Conservation (phyloP, 495 filamentous ascomycete species). For the Penicillium macrosclerotiorum region DNA sequence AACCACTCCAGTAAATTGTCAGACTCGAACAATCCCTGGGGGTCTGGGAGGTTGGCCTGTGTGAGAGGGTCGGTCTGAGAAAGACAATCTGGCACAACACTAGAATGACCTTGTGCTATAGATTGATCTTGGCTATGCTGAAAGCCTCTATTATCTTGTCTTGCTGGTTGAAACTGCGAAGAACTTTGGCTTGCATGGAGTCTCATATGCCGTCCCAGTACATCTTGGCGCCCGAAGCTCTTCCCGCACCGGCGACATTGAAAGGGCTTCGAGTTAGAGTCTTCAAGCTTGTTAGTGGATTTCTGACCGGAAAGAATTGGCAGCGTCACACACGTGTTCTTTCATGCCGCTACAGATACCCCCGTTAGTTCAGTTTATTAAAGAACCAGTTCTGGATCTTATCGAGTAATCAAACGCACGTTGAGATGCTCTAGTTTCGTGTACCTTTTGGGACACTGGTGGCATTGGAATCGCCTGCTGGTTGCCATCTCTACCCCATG, state of each 20-base stretch:
- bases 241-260: constrained; percentile 14
- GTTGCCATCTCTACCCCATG: neutral
- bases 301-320: neutral
- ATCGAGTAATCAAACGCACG: constrained; percentile 1
- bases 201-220: constrained; percentile 12
- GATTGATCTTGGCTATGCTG: neutral
- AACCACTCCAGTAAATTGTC: constrained; percentile 15
- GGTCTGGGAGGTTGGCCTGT: neutral
- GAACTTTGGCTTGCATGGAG: constrained; percentile 1
- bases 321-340: constrained; percentile 9
- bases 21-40: constrained; percentile 1
- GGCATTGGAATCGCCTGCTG: constrained; percentile 1
- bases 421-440: constrained; percentile 21
- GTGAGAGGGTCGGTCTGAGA: neutral
- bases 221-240: constrained; percentile 19
- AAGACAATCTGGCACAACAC: neutral
- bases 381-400: neutral
- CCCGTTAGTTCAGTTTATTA: neutral
- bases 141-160: neutral
- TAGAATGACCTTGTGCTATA: neutral
- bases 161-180: neutral
- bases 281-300: neutral
- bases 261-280: constrained; percentile 19
- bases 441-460: constrained; percentile 8
- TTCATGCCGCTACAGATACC: constrained; percentile 20